Percentiles rank a stretch among this genome's conserved stretches.
These are phyloP conservation scores for Hypoxylon sp. DNA, from an alignment of 2,329 filamentous ascomycete genomes.

Conservation along the genomic window DNA sequence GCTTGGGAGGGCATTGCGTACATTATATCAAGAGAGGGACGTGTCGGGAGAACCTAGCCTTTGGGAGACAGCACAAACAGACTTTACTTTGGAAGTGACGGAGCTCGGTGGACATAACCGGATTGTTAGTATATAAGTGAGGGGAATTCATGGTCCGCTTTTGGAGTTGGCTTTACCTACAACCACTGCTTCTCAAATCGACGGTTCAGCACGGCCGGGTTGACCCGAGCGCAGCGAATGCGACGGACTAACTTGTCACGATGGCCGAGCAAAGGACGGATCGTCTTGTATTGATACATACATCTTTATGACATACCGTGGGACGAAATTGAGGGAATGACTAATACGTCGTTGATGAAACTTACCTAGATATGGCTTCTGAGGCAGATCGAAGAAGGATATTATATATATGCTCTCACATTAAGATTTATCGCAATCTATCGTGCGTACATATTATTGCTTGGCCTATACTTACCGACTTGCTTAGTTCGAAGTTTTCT, in stretches of 20 bases:
- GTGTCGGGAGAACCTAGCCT: conserved; percentile 3
- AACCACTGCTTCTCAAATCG: conserved; percentile 14
- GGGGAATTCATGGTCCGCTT: conserved; percentile 10
- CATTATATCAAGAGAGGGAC: conserved; percentile 24
- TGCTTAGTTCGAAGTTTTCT: background rate
- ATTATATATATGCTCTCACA: conserved; percentile 21
- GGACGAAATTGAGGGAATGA: conserved; percentile 21
- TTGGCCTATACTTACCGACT: no score
- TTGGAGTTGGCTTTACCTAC: background rate
- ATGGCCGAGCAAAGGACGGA: background rate
- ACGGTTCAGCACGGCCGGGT: conserved; percentile 8
- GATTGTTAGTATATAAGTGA: conserved; percentile 36
- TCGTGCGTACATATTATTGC: background rate
- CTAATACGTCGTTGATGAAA: conserved; percentile 25
- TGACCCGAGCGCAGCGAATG: background rate
- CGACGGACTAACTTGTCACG: background rate
- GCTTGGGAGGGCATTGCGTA: conserved; percentile 18
- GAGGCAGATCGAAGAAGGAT: conserved; percentile 31
- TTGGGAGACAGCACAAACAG: conserved; percentile 19
- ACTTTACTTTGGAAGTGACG: conserved; percentile 7
- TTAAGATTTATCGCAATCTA: conserved; percentile 12
- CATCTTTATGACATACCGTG: conserved; percentile 5
- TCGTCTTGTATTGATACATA: conserved; percentile 23
- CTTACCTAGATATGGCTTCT: conserved; percentile 14
- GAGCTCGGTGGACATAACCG: conserved; percentile 28